Conservation (phyloP, 352 stramenopile genomes). For the Pythium aquatile region DNA sequence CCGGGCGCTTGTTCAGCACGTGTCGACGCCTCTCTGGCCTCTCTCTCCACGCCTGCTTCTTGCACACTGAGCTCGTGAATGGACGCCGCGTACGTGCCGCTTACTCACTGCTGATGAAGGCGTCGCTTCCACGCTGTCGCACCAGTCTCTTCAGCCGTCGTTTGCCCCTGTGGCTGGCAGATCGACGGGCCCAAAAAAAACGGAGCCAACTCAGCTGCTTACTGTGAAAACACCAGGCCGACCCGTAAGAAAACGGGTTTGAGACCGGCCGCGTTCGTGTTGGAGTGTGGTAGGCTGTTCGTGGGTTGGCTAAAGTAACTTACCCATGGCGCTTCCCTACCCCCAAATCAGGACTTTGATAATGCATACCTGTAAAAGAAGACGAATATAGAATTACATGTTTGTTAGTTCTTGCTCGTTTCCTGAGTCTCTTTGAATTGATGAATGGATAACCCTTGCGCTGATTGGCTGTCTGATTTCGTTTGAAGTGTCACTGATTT, state of each 20-base stretch:
- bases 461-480: background rate
- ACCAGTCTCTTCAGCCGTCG: background rate
- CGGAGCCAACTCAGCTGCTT: background rate
- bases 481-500: background rate
- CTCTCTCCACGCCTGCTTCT: background rate
- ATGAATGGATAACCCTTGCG: background rate
- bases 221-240: background rate
- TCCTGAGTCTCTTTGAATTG: background rate
- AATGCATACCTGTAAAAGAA: conserved; percentile 6
- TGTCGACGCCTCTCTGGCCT: background rate
- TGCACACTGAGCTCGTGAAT: background rate
- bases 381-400: no score
- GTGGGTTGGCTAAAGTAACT: background rate
- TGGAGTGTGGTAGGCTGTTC: background rate
- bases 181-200: background rate
- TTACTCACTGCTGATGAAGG: background rate
- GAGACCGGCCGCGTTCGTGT: background rate
- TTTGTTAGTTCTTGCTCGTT: no score
- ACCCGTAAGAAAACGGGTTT: background rate
- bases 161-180: background rate
- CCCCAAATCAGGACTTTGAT: conserved; percentile 22
- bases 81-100: background rate
- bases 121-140: conserved; percentile 1
- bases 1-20: background rate
- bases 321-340: conserved; percentile 10